Evolutionary conservation across 352 stramenopile species (phyloP).

Genomic region (Globisporangium lucens): DNA sequence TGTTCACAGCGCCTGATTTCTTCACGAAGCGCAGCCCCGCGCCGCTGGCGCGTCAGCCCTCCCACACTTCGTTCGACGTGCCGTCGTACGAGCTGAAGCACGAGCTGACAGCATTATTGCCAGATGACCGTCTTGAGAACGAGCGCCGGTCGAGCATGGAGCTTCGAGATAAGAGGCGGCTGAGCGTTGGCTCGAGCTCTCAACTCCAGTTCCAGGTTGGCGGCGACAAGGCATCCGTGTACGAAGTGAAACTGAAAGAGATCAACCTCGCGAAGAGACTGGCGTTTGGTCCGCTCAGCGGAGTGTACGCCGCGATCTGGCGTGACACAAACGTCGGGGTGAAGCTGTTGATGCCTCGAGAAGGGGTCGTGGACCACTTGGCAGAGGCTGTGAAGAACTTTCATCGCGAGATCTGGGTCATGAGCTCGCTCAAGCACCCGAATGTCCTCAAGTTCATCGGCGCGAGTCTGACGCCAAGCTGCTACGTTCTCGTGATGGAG

Average conservation of each 20-base stretch:
- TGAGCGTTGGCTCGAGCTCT: constrained; percentile 60
- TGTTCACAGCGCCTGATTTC: background rate
- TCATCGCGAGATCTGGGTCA: constrained; percentile 79
- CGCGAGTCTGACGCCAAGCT: constrained; percentile 67
- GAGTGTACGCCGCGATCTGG: constrained; percentile 79
- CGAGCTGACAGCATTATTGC: constrained; percentile 48
- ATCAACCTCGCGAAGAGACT: constrained; percentile 72
- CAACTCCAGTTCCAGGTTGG: constrained; percentile 66
- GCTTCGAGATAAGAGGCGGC: constrained; percentile 47
- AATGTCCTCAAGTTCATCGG: constrained; percentile 79
- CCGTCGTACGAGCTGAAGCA: constrained; percentile 56
- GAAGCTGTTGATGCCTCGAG: constrained; percentile 72
- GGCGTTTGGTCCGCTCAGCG: constrained; percentile 62
- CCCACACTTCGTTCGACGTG: constrained; percentile 47
- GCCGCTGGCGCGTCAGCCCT: constrained; percentile 17
- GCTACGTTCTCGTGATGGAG: constrained; percentile 84
- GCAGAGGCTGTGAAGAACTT: constrained; percentile 80
- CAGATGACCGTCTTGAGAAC: constrained; percentile 53
- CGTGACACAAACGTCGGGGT: constrained; percentile 71
- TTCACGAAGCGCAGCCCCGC: constrained; percentile 9
- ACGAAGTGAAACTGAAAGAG: constrained; percentile 78
- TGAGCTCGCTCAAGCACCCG: constrained; percentile 60
- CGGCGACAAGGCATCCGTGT: constrained; percentile 69
- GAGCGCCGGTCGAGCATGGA: constrained; percentile 57
- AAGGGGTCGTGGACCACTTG: constrained; percentile 64